Percentiles rank a stretch among this genome's conserved stretches.
phyloP scores from a whole-genome alignment of 2,329 filamentous ascomycete species.

The Aspergillus aculeatus region DNA sequence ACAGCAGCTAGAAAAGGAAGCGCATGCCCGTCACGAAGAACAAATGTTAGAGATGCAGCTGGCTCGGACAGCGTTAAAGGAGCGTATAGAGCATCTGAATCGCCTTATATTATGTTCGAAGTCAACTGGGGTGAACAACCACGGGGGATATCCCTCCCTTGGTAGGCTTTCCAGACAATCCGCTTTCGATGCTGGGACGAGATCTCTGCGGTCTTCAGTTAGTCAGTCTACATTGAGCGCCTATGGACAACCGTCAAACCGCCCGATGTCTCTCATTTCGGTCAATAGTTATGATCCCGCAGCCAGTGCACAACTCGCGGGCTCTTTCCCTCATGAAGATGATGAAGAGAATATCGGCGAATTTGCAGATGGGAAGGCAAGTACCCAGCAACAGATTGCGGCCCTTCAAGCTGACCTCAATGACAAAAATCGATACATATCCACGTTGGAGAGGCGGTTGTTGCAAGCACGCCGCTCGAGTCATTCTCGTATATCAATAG shows the following conservation, averaged over 20 bases:
- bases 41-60: constrained; percentile 99
- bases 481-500: constrained; percentile 80
- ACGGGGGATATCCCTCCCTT: constrained; percentile 68
- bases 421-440: constrained; percentile 97
- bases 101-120: constrained; percentile 93
- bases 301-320: constrained; percentile 29
- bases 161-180: constrained; percentile 65
- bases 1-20: constrained; percentile 76
- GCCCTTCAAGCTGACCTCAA: constrained; percentile 90
- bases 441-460: constrained; percentile 86
- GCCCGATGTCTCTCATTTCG: constrained; percentile 68
- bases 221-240: constrained; percentile 59
- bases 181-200: constrained; percentile 39
- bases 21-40: constrained; percentile 84
- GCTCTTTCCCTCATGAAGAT: constrained; percentile 41
- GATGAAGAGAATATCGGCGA: constrained; percentile 75
- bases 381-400: constrained; percentile 77
- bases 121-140: constrained; percentile 86
- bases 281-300: constrained; percentile 44
- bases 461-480: constrained; percentile 87
- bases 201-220: constrained; percentile 67
- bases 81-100: constrained; percentile 96
- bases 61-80: constrained; percentile 90
- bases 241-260: constrained; percentile 54
- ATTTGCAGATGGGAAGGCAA: constrained; percentile 82